Conservation (phyloP, 495 filamentous ascomycete species). For the Aspergillus heteromorphus region DNA sequence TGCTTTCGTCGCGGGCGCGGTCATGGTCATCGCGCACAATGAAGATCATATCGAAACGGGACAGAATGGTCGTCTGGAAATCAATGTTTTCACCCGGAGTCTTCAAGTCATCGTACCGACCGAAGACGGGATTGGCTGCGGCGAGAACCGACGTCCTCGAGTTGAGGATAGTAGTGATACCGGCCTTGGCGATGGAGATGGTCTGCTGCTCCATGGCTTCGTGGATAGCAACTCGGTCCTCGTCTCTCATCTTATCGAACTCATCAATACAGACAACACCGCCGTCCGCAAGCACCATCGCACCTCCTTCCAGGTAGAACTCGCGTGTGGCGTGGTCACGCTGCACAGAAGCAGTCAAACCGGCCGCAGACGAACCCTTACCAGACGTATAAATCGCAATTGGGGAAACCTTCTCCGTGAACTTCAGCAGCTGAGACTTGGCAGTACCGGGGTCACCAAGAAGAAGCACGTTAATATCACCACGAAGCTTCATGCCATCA, state of each 20-base stretch:
- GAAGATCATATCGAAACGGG: constrained; percentile 99
- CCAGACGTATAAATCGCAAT: constrained; percentile 99
- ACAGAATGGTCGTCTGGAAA: constrained; percentile 98
- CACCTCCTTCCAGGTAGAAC: constrained; percentile 97
- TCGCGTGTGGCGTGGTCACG: constrained; percentile 87
- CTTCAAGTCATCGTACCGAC: constrained; percentile 96
- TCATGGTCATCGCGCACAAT: constrained; percentile 97
- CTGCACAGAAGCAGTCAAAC: constrained; percentile 97
- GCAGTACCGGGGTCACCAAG: constrained; percentile 98
- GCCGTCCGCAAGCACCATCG: constrained; percentile 97
- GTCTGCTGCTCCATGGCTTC: constrained; percentile 99
- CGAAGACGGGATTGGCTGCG: constrained; percentile 96
- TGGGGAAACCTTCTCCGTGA: constrained; percentile 93
- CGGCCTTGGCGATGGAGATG: constrained; percentile 98
- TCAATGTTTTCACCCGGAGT: constrained; percentile 98
- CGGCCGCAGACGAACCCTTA: constrained; percentile 96
- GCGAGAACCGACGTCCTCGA: constrained; percentile 92
- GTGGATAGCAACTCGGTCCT: constrained; percentile 97
- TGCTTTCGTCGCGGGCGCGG: constrained; percentile 80
- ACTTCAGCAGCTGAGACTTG: constrained; percentile 96
- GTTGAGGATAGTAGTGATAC: constrained; percentile 98
- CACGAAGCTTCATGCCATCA: constrained; percentile 96
- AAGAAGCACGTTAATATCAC: constrained; percentile 96
- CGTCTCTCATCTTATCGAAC: constrained; percentile 99
- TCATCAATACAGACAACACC: constrained; percentile 99